Evolutionary conservation across 2,329 filamentous ascomycete genomes (phyloP).

Genomic region (Colletotrichum brevisporum): DNA sequence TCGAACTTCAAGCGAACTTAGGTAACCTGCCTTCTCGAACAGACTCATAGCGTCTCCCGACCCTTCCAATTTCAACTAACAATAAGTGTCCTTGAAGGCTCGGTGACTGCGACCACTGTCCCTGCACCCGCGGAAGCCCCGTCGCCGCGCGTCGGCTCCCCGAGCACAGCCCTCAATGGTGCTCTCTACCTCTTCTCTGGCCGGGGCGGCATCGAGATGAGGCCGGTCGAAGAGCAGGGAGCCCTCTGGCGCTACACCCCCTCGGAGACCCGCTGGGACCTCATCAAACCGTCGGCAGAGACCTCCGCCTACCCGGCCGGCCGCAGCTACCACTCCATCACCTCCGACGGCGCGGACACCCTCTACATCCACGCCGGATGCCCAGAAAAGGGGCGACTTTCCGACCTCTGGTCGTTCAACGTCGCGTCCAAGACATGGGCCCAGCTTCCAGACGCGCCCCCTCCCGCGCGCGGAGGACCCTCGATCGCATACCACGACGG

Average conservation of each 20-base stretch:
- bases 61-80: not conserved
- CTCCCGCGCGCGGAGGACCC: slow-evolving; percentile 66
- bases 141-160: slow-evolving; percentile 68
- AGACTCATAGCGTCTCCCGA: not conserved
- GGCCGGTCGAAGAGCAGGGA: slow-evolving; percentile 71
- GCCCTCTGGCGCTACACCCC: slow-evolving; percentile 69
- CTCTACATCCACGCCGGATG: slow-evolving; percentile 75
- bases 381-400: slow-evolving; percentile 67
- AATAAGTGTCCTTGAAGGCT: not conserved
- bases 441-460: slow-evolving; percentile 66
- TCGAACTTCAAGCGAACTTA: slow-evolving; percentile 47
- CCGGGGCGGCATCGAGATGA: slow-evolving; percentile 72
- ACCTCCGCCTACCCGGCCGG: slow-evolving; percentile 55
- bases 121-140: slow-evolving; percentile 52
- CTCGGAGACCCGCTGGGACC: slow-evolving; percentile 57
- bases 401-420: slow-evolving; percentile 74
- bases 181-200: slow-evolving; percentile 74
- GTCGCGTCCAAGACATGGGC: slow-evolving; percentile 62
- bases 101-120: slow-evolving; percentile 40
- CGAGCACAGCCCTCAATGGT: slow-evolving; percentile 59
- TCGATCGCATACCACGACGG: slow-evolving; percentile 56
- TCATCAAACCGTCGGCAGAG: slow-evolving; percentile 55
- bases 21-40: not conserved
- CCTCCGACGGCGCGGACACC: slow-evolving; percentile 55
- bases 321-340: slow-evolving; percentile 70